Evolutionary conservation across 257 asterid genomes (phyloP), one percentile per base, ranked within the genome.

Genomic region (Perilla frutescens): DNA sequence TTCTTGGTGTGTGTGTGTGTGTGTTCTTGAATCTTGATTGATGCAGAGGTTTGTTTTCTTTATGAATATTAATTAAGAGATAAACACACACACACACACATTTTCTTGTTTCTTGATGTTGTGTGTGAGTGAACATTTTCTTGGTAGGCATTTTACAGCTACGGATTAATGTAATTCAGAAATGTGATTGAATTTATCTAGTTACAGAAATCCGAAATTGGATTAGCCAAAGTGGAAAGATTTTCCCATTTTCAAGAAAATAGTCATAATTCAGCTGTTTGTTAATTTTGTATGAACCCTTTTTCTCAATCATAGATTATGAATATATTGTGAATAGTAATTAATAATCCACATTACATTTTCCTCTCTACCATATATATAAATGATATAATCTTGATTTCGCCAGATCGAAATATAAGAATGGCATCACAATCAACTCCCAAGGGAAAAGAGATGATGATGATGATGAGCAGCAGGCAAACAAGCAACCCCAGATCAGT

Each of bases 341-440:
- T 14, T 66, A 29, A 4, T 13, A 66, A 66, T 34, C 26, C 39
- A 36, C 4, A 64, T 26, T 14, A 66, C 13, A 66, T 48, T 47
- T 48, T 31, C 44, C 26, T 20, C 26, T 20, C 26, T 20, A 20
- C 26, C 26, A 7, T 36, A 58, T 29, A 9, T 34, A 34, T 34
- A 34, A 34, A 34, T 34, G 37, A 47, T 8, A 13, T 12, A 3
- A 45, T 66, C 58, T 36, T 51, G 1, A 53, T 53, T 20, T 68
- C 3, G 6, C 20, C 8, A 20, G 26, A 20, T 20, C 39, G 63
- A 29, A 37, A 53, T 54, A 3, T 3, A 39, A 10, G 12, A 15
- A 68, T 54, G 63, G 73, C 70, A 47, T 29, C 70, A 45, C 31
- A 12, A 12, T 43, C 10, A n/a, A 49, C 36, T 66, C 61, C 36